These are phyloP conservation scores for Fusarium penzigii DNA, from an alignment of 2,329 filamentous ascomycete genomes.

Conservation along the genomic window DNA sequence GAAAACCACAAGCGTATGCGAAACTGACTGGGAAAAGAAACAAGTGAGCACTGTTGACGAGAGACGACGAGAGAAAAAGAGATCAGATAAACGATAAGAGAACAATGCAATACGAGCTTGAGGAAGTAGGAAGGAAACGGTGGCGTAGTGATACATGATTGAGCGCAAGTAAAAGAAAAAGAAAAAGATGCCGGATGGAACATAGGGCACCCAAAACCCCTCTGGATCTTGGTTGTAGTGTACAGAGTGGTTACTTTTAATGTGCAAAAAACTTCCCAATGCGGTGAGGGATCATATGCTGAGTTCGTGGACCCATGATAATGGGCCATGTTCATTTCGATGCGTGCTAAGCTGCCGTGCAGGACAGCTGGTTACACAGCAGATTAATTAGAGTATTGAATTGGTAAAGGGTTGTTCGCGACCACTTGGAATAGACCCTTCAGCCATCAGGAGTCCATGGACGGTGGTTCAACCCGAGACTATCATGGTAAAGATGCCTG, in stretches of 20 bases:
- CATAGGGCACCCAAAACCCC: conserved; percentile 25
- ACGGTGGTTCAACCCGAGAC: not conserved
- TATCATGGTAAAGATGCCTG: not conserved
- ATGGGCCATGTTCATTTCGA: no score
- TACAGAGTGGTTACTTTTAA: conserved; percentile 22
- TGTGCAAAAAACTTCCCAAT: conserved; percentile 12
- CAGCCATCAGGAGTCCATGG: no score
- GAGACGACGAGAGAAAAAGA: not conserved
- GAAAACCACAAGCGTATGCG: conserved; percentile 14
- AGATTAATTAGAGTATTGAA: no score
- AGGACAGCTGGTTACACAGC: no score
- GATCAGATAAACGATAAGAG: conserved; percentile 2
- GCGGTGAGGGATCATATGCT: no score
- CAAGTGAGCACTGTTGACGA: not conserved
- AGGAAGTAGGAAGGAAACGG: conserved; percentile 2
- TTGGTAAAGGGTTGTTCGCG: no score
- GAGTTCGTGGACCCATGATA: no score
- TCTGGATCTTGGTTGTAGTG: conserved; percentile 22
- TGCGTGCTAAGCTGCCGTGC: no score
- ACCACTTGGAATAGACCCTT: no score
- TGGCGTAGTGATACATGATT: conserved; percentile 24
- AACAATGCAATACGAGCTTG: conserved; percentile 3
- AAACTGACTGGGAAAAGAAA: conserved; percentile 5
- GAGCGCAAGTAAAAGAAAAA: not conserved
- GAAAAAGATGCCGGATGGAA: conserved; percentile 2